Evolutionary conservation across 148 eudicot genomes (phyloP).

Genomic region (Gaultheria prostrata): DNA sequence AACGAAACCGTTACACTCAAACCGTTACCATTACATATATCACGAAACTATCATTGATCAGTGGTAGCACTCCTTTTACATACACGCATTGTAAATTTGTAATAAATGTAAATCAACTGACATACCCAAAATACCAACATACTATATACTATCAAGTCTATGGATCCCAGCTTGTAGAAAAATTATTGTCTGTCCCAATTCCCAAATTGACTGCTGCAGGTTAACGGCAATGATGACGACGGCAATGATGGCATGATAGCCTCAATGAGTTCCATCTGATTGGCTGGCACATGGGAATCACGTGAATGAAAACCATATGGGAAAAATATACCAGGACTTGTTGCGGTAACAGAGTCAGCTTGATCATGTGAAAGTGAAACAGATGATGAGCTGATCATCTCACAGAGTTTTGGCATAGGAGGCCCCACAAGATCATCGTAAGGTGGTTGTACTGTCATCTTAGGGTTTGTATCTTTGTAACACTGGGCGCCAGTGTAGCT

Average conservation of each 20-base stretch:
- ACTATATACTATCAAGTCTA: neutral
- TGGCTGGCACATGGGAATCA: conserved; percentile 8
- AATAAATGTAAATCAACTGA: no score
- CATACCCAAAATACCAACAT: no score
- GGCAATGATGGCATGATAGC: conserved; percentile 19
- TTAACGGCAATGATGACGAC: conserved; percentile 8
- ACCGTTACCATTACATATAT: no score
- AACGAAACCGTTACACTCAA: no score
- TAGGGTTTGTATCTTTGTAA: neutral
- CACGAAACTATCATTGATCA: no score
- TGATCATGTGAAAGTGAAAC: neutral
- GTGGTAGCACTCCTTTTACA: no score
- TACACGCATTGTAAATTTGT: no score
- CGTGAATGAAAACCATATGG: neutral
- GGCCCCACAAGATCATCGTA: conserved; percentile 15
- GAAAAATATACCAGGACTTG: neutral
- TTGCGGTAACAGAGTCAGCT: neutral
- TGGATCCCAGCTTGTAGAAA: conserved; percentile 24
- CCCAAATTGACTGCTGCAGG: conserved; percentile 22
- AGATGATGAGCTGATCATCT: conserved; percentile 15
- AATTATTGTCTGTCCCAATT: conserved; percentile 15
- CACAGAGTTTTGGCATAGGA: conserved; percentile 20
- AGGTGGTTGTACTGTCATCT: neutral
- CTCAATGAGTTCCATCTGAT: conserved; percentile 21
- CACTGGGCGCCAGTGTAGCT: neutral